Percentiles rank a stretch among this genome's conserved stretches.
phyloP scores from a whole-genome alignment of 495 filamentous ascomycete species.

The Platismatia glauca region DNA sequence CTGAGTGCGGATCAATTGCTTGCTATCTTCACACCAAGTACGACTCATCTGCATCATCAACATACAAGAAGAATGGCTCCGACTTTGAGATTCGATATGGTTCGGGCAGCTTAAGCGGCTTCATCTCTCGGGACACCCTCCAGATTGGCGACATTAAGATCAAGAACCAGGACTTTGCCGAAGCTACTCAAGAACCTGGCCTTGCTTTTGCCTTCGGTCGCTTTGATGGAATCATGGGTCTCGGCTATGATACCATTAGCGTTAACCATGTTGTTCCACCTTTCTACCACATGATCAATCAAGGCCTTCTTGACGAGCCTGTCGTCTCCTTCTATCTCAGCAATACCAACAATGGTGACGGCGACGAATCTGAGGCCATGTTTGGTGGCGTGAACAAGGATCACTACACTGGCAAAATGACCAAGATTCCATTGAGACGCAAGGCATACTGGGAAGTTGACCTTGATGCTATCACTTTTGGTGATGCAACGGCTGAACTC shows the following conservation, averaged over 20 bases:
- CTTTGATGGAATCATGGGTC: constrained; percentile 95
- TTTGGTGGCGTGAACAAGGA: constrained; percentile 86
- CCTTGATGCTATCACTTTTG: constrained; percentile 83
- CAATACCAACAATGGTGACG: constrained; percentile 55
- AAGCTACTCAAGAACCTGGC: constrained; percentile 89
- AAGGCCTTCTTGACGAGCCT: constrained; percentile 79
- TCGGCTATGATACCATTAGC: constrained; percentile 91
- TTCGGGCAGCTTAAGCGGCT: constrained; percentile 89
- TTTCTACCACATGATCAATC: constrained; percentile 91
- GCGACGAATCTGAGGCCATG: constrained; percentile 73
- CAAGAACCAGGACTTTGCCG: constrained; percentile 85
- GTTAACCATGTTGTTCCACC: constrained; percentile 92
- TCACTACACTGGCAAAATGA: constrained; percentile 85
- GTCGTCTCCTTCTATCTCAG: constrained; percentile 97
- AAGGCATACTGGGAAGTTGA: constrained; percentile 99
- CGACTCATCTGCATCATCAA: constrained; percentile 79
- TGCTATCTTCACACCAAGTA: constrained; percentile 98
- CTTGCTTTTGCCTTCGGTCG: constrained; percentile 96
- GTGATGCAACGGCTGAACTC: constrained; percentile 71
- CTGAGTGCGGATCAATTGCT: constrained; percentile 86
- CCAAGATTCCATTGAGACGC: constrained; percentile 84
- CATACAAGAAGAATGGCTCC: constrained; percentile 90
- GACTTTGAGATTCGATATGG: constrained; percentile 93
- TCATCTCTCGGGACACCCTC: constrained; percentile 77
- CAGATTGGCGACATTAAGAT: constrained; percentile 83